These are phyloP conservation scores for Boletus subcaerulescens DNA, from an alignment of 768 basidiomycete species.

Conservation along the genomic window DNA sequence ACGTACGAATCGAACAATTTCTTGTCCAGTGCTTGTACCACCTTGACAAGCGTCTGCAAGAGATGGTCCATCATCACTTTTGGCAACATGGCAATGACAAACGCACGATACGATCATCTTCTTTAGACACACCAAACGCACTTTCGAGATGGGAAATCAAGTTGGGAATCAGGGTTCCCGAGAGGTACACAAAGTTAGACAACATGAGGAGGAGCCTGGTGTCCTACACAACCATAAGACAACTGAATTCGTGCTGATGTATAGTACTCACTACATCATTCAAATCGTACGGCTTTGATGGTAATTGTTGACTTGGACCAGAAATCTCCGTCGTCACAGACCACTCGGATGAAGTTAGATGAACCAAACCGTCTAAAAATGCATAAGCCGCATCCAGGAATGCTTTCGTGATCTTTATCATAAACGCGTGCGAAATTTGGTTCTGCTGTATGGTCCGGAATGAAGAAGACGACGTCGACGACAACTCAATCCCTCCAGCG, in stretches of 20 bases:
- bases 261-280: constrained; percentile 52
- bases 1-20: constrained; percentile 87
- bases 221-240: constrained; percentile 51
- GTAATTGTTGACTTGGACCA: constrained; percentile 16
- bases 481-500: constrained; percentile 69
- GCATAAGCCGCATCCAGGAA: constrained; percentile 85
- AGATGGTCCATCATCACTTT: not conserved
- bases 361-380: constrained; percentile 82
- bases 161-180: constrained; percentile 64
- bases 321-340: constrained; percentile 27
- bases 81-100: not conserved
- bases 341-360: constrained; percentile 71
- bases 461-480: constrained; percentile 42
- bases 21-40: constrained; percentile 81
- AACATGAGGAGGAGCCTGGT: constrained; percentile 83
- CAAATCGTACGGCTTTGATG: constrained; percentile 47
- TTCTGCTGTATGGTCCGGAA: constrained; percentile 58
- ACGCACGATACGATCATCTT: constrained; percentile 67
- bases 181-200: constrained; percentile 82
- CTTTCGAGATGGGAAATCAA: constrained; percentile 80
- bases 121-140: constrained; percentile 67
- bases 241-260: not conserved
- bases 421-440: constrained; percentile 58
- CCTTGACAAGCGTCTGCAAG: constrained; percentile 64
- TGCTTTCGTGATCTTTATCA: constrained; percentile 73